Percentiles rank a stretch among this genome's conserved stretches.
These are phyloP conservation scores for Acaromyces ingoldii DNA, from an alignment of 1,284 basidiomycete genomes.

Conservation along the genomic window DNA sequence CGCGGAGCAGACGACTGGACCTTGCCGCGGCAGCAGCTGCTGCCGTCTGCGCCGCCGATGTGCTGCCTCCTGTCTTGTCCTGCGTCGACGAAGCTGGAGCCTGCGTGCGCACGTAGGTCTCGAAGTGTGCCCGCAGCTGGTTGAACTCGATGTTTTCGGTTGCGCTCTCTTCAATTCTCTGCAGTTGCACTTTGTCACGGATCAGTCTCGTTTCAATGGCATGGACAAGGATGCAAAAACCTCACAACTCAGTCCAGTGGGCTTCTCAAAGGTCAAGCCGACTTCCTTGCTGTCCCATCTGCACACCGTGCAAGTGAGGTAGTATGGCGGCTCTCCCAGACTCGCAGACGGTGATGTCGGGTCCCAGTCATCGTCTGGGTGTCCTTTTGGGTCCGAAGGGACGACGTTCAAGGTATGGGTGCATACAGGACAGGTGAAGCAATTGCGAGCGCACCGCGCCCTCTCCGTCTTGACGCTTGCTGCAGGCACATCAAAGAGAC, in stretches of 20 bases:
- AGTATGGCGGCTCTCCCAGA: slow-evolving; percentile 77
- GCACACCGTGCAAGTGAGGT: slow-evolving; percentile 84
- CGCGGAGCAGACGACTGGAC: slow-evolving; percentile 17
- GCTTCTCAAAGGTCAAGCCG: slow-evolving; percentile 89
- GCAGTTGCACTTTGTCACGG: slow-evolving; percentile 6
- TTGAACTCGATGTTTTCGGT: slow-evolving; percentile 31
- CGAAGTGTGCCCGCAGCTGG: slow-evolving; percentile 33
- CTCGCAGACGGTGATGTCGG: slow-evolving; percentile 44
- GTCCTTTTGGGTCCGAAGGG: slow-evolving; percentile 67
- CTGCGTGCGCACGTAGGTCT: slow-evolving; percentile 23
- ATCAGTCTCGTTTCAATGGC: too few relatives aligned
- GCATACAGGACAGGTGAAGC: slow-evolving; percentile 92
- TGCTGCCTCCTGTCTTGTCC: neutral
- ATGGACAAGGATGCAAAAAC: too few relatives aligned
- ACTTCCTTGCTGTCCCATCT: slow-evolving; percentile 90
- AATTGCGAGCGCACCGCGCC: slow-evolving; percentile 95
- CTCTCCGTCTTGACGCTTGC: slow-evolving; percentile 92
- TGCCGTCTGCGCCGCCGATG: neutral
- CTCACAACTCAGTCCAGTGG: slow-evolving; percentile 69
- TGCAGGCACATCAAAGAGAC: slow-evolving; percentile 95
- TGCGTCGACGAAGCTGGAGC: neutral
- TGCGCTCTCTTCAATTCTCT: slow-evolving; percentile 22
- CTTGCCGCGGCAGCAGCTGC: slow-evolving; percentile 1
- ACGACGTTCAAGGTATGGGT: slow-evolving; percentile 80
- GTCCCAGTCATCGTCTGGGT: slow-evolving; percentile 77